These are phyloP conservation scores for Cystobasidium sp. DNA, from an alignment of 1,284 basidiomycete genomes.

Conservation along the genomic window DNA sequence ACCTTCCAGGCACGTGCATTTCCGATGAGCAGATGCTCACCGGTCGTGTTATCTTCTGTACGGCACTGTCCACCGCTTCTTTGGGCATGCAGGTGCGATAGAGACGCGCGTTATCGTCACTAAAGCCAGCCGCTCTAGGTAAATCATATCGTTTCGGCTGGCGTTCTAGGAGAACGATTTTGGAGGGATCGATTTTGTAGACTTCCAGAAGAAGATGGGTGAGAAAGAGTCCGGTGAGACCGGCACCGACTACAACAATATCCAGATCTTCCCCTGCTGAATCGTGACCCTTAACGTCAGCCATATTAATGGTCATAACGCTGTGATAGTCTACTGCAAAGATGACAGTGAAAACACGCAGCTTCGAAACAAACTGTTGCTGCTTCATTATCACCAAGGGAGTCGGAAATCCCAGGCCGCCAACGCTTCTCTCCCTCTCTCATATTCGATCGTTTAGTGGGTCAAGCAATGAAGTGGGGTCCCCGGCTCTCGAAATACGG, in stretches of 20 bases:
- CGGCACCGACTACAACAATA: background rate
- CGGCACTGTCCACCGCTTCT: background rate
- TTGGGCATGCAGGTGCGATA: constrained; percentile 4
- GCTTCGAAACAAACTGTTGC: too few relatives aligned
- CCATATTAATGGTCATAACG: background rate
- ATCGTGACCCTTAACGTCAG: background rate
- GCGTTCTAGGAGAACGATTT: background rate
- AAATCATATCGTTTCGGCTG: constrained; percentile 1
- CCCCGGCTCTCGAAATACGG: too few relatives aligned
- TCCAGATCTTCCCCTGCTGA: constrained; percentile 1
- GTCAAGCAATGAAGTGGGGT: too few relatives aligned
- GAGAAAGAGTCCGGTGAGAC: background rate
- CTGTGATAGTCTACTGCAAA: background rate
- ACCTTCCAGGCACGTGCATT: background rate
- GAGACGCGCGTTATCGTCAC: constrained; percentile 3
- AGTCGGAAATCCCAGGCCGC: too few relatives aligned
- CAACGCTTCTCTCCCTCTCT: too few relatives aligned
- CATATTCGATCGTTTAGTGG: too few relatives aligned
- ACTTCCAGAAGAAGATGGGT: constrained; percentile 1
- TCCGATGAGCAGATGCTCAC: background rate
- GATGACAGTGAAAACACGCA: too few relatives aligned
- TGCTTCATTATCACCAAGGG: too few relatives aligned
- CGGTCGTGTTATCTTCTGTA: background rate
- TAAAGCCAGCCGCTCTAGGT: background rate
- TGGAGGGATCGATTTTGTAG: background rate